A percentile compares a stretch with the other conserved stretches of the same genome.
Conservation (phyloP, 129 eudicot genomes). For the Arctium lappa region DNA sequence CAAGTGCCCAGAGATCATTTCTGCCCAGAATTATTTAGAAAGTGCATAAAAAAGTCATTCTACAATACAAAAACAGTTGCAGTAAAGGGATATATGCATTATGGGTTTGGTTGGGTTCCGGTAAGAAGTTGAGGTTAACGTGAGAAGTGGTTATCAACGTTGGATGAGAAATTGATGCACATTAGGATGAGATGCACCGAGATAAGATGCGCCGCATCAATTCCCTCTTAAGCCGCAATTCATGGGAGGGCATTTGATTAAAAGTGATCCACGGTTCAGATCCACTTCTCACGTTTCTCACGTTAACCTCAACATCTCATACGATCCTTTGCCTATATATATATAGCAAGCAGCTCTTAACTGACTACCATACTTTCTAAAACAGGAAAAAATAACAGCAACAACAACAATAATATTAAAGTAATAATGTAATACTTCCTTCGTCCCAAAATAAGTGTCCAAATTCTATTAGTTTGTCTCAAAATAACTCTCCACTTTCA, state of each 20-base stretch:
- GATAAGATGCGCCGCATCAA: no score
- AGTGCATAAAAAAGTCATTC: slow-evolving; percentile 14
- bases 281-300: no score
- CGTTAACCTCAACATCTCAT: no score
- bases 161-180: no score
- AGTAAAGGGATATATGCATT: background rate
- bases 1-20: slow-evolving; percentile 98
- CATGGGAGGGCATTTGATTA: no score
- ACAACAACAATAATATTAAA: background rate
- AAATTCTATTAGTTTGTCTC: background rate
- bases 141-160: no score
- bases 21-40: slow-evolving; percentile 39
- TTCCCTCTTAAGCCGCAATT: no score
- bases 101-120: background rate
- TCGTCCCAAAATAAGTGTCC: background rate
- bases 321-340: background rate
- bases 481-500: background rate
- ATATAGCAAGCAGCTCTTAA: background rate
- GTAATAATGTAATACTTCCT: background rate
- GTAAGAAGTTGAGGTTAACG: no score
- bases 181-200: no score
- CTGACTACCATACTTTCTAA: background rate
- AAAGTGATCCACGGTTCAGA: no score
- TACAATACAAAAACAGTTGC: slow-evolving; percentile 6
- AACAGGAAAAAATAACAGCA: background rate